Conservation (phyloP, 208 protist genomes). For the Wallacemonas sp. region DNA sequence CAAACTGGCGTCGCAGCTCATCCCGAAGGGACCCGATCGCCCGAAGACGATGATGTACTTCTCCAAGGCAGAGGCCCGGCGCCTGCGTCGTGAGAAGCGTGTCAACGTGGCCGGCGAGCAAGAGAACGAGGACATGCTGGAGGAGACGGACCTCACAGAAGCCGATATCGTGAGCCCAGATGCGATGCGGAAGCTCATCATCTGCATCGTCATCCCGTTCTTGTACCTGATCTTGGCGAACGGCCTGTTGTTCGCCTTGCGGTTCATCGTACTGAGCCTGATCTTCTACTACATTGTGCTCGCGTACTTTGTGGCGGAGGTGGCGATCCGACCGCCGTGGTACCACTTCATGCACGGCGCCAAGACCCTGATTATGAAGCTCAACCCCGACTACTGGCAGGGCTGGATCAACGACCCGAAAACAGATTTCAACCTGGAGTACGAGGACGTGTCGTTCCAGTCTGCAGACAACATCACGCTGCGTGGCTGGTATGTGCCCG, state of each 20-base stretch:
- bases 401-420: conserved; percentile 84
- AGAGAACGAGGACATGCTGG: conserved; percentile 52
- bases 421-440: conserved; percentile 75
- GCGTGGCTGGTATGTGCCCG: conserved; percentile 86
- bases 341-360: conserved; percentile 83
- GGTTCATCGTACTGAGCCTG: conserved; percentile 64
- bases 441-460: conserved; percentile 78
- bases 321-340: conserved; percentile 88
- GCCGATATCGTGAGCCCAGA: conserved; percentile 77
- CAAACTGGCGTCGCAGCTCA: conserved; percentile 56
- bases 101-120: conserved; percentile 30
- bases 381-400: conserved; percentile 89
- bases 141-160: conserved; percentile 48
- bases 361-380: conserved; percentile 46
- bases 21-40: conserved; percentile 26
- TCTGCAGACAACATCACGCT: conserved; percentile 73
- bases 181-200: conserved; percentile 66
- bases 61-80: conserved; percentile 41
- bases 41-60: conserved; percentile 61
- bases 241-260: conserved; percentile 60
- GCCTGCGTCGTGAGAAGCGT: conserved; percentile 33
- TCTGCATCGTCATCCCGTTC: conserved; percentile 68
- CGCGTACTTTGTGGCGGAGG: conserved; percentile 91
- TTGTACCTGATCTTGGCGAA: conserved; percentile 83
- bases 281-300: conserved; percentile 75